Evolutionary conservation across 2,329 filamentous ascomycete species (phyloP).

Genomic region (Trichoderma afroharzianum): DNA sequence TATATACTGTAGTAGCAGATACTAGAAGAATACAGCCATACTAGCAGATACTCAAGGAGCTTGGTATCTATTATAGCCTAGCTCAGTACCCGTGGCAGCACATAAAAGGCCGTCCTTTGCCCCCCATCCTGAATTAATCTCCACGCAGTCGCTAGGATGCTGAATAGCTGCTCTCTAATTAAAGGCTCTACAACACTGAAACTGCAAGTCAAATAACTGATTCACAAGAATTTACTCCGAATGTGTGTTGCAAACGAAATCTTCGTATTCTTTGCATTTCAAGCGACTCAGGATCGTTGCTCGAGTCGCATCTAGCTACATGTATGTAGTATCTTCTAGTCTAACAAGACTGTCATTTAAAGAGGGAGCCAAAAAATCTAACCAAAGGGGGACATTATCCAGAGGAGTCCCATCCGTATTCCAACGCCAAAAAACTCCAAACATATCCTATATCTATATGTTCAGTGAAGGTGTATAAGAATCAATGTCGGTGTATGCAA

Average conservation of each 20-base stretch:
- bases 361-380: not conserved
- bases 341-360: not conserved
- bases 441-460: slow-evolving; percentile 10
- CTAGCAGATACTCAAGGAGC: not conserved
- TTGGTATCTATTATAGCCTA: not conserved
- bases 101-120: not conserved
- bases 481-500: not conserved
- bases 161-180: not conserved
- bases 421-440: not conserved
- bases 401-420: not conserved
- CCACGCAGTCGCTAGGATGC: not conserved
- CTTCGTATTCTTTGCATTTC: not conserved
- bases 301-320: not conserved
- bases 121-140: not conserved
- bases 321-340: not conserved
- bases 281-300: not conserved
- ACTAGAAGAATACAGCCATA: not conserved
- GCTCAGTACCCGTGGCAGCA: not conserved
- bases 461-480: slow-evolving; percentile 1
- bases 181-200: not conserved
- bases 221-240: not conserved
- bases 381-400: not conserved
- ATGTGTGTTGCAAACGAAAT: not conserved
- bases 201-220: not conserved
- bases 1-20: not conserved